Conservation (phyloP, 495 filamentous ascomycete species). For the Cairneyella variabilis region DNA sequence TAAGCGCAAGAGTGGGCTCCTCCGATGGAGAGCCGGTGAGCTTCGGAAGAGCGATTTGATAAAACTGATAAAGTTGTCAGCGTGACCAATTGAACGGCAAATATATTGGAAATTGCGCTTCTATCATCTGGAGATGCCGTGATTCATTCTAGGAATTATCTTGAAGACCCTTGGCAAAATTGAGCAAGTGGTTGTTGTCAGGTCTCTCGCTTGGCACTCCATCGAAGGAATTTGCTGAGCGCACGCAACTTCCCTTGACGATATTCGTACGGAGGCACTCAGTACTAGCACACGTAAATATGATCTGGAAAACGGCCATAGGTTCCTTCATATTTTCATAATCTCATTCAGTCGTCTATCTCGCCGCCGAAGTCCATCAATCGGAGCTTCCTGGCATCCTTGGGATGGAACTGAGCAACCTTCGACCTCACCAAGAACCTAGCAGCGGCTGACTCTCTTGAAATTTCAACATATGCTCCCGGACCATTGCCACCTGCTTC, state of each 20-base stretch:
- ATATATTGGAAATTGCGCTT: no score
- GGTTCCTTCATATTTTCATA: no score
- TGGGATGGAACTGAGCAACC: constrained; percentile 82
- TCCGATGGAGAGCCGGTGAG: constrained; percentile 7
- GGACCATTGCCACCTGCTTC: constrained; percentile 54
- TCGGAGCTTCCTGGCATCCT: constrained; percentile 69
- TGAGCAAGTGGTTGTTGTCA: no score
- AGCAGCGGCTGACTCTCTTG: constrained; percentile 74
- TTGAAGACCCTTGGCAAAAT: no score
- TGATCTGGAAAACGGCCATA: no score
- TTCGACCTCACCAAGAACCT: constrained; percentile 81
- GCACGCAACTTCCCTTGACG: no score
- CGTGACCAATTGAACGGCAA: not conserved
- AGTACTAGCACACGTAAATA: no score
- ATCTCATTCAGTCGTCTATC: constrained; percentile 52
- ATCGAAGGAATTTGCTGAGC: no score
- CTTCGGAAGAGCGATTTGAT: constrained; percentile 14
- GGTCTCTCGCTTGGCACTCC: no score
- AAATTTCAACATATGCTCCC: constrained; percentile 62
- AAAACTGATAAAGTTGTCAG: not conserved
- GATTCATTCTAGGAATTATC: no score
- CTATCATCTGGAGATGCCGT: no score
- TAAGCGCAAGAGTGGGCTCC: constrained; percentile 13
- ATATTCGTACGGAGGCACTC: no score
- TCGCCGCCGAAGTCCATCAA: constrained; percentile 83